Evolutionary conservation across 768 basidiomycete genomes (phyloP).

Genomic region (Holtermannia corniformis): DNA sequence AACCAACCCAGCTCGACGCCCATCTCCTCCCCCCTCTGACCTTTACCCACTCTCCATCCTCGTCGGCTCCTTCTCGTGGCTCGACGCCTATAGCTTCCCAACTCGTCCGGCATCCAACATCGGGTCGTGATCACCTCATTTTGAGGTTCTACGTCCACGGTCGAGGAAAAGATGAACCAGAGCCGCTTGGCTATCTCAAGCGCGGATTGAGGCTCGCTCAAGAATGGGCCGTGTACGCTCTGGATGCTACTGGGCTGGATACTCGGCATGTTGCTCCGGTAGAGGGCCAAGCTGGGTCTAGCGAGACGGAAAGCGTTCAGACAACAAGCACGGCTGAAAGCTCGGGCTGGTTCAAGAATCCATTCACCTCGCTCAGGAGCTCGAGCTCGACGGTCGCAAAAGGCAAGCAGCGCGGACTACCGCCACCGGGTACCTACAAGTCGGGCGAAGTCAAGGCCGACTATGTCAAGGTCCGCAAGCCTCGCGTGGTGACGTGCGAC

Average conservation of each 20-base stretch:
- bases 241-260: constrained; percentile 8
- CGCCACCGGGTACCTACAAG: constrained; percentile 39
- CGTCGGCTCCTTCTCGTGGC: constrained; percentile 30
- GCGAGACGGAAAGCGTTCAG: background rate
- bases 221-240: constrained; percentile 8
- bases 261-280: background rate
- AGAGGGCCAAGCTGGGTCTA: background rate
- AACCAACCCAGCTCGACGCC: constrained; percentile 25
- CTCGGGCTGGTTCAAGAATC: background rate
- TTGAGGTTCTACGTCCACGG: constrained; percentile 41
- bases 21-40: constrained; percentile 38
- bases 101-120: constrained; percentile 29
- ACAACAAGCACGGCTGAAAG: background rate
- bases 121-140: constrained; percentile 38
- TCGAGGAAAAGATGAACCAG: constrained; percentile 30
- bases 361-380: constrained; percentile 7
- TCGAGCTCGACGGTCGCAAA: background rate
- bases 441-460: constrained; percentile 37
- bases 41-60: constrained; percentile 39
- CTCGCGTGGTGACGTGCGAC: too few species aligned
- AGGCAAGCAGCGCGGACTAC: constrained; percentile 10
- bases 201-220: constrained; percentile 8
- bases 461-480: constrained; percentile 40
- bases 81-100: constrained; percentile 30
- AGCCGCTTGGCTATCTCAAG: constrained; percentile 24